Evolutionary conservation across 768 basidiomycete species (phyloP).

Genomic region (Gloeopeniophorella convolvens): DNA sequence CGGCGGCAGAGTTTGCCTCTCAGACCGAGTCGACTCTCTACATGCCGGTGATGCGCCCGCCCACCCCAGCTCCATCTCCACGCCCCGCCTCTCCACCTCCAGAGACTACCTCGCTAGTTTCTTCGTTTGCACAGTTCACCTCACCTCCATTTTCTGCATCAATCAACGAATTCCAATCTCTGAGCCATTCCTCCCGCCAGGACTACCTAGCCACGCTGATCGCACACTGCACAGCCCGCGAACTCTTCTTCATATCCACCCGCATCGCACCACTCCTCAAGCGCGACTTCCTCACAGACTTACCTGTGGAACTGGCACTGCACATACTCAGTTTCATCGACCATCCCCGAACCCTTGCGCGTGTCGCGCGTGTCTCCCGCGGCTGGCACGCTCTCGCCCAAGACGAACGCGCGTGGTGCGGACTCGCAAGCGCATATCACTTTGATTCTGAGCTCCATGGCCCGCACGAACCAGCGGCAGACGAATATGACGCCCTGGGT

Average conservation of each 20-base stretch:
- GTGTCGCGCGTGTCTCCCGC: constrained; percentile 16
- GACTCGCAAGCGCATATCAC: constrained; percentile 8
- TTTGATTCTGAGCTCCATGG: constrained; percentile 11
- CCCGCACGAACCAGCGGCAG: constrained; percentile 1
- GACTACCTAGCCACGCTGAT: constrained; percentile 15
- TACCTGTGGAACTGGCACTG: constrained; percentile 19
- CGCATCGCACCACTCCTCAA: constrained; percentile 19
- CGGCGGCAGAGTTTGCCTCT: constrained; percentile 1
- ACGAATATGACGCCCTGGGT: constrained; percentile 3
- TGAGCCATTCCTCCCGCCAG: constrained; percentile 1
- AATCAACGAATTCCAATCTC: constrained; percentile 4
- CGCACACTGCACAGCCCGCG: constrained; percentile 13
- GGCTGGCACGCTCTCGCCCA: constrained; percentile 18
- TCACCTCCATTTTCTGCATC: not conserved
- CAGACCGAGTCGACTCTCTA: constrained; percentile 8
- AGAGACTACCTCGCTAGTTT: not conserved
- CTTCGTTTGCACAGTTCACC: not conserved
- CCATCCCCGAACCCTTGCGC: constrained; percentile 16
- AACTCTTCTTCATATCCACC: constrained; percentile 17
- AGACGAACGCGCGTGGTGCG: constrained; percentile 17
- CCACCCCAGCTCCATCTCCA: constrained; percentile 20
- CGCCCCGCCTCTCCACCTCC: constrained; percentile 12
- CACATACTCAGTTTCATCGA: constrained; percentile 18
- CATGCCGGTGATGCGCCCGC: constrained; percentile 16
- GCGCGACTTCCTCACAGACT: constrained; percentile 19